Evolutionary conservation across 2,329 filamentous ascomycete species (phyloP).

Genomic region (Cordyceps pruinosa): DNA sequence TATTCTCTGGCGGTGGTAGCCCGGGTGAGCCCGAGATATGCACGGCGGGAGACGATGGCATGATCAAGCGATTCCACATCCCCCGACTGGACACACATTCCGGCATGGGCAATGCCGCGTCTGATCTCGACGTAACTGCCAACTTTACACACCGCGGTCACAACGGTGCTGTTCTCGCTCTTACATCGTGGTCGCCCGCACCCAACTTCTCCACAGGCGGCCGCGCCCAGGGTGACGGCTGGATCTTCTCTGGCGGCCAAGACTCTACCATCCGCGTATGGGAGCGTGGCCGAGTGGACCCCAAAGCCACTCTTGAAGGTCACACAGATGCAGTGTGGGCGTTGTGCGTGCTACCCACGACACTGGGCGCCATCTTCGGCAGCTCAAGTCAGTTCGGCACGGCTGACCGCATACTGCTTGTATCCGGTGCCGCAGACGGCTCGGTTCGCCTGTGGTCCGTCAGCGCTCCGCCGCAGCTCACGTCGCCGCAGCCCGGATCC

Average conservation of each 20-base stretch:
- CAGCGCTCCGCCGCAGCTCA: slow-evolving; percentile 78
- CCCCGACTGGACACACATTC: slow-evolving; percentile 63
- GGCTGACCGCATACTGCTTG: slow-evolving; percentile 81
- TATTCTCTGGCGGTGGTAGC: slow-evolving; percentile 94
- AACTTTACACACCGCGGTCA: slow-evolving; percentile 96
- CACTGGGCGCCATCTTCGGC: slow-evolving; percentile 73
- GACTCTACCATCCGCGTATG: slow-evolving; percentile 90
- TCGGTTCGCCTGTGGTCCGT: slow-evolving; percentile 92
- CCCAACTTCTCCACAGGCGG: slow-evolving; percentile 87
- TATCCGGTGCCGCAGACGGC: slow-evolving; percentile 84
- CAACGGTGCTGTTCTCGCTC: slow-evolving; percentile 76
- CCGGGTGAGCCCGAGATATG: slow-evolving; percentile 95
- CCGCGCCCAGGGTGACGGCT: slow-evolving; percentile 83
- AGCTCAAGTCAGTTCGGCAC: slow-evolving; percentile 67
- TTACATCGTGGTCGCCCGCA: slow-evolving; percentile 81
- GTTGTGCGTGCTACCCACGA: slow-evolving; percentile 83
- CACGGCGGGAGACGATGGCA: slow-evolving; percentile 89
- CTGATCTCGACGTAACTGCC: slow-evolving; percentile 83
- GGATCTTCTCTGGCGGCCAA: slow-evolving; percentile 97
- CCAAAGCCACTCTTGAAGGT: slow-evolving; percentile 88
- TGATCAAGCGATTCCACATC: slow-evolving; percentile 95
- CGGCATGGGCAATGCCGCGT: slow-evolving; percentile 45
- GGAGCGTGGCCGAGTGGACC: slow-evolving; percentile 90
- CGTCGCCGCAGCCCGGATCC: slow-evolving; percentile 66
- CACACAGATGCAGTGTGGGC: slow-evolving; percentile 97